Conservation (phyloP, 495 filamentous ascomycete species). For the Podospora tetraspora region DNA sequence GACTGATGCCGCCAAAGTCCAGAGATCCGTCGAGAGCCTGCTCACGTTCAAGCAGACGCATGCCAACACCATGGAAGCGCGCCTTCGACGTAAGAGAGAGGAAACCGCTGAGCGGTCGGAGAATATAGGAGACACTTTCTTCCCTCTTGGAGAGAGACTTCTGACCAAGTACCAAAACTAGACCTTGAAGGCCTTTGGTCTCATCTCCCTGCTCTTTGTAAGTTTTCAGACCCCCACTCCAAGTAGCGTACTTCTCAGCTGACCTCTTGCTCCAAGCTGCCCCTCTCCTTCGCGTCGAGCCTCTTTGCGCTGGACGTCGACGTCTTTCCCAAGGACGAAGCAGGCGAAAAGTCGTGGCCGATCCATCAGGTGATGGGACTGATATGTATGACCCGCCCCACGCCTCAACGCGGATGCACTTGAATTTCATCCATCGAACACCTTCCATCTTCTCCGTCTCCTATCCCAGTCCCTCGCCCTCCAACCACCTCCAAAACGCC, state of each 20-base stretch:
- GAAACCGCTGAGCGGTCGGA: neutral
- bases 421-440: no score
- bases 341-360: neutral
- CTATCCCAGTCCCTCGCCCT: no score
- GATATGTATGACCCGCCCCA: neutral
- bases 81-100: neutral
- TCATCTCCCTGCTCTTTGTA: neutral
- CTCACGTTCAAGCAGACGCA: slow-evolving; percentile 1
- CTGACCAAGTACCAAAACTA: neutral
- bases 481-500: no score
- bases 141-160: neutral
- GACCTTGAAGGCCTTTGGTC: neutral
- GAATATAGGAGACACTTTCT: neutral
- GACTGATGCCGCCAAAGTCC: neutral
- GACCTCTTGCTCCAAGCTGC: neutral
- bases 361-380: neutral
- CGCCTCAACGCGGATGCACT: neutral
- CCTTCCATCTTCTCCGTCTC: no score
- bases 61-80: neutral
- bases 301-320: neutral
- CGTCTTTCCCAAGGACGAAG: neutral
- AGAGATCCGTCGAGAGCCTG: neutral
- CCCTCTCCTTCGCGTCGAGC: neutral
- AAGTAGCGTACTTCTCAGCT: neutral
- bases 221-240: neutral